These are phyloP conservation scores for Capsella bursapastoris DNA, from an alignment of 345 rosid genomes.

Conservation along the genomic window DNA sequence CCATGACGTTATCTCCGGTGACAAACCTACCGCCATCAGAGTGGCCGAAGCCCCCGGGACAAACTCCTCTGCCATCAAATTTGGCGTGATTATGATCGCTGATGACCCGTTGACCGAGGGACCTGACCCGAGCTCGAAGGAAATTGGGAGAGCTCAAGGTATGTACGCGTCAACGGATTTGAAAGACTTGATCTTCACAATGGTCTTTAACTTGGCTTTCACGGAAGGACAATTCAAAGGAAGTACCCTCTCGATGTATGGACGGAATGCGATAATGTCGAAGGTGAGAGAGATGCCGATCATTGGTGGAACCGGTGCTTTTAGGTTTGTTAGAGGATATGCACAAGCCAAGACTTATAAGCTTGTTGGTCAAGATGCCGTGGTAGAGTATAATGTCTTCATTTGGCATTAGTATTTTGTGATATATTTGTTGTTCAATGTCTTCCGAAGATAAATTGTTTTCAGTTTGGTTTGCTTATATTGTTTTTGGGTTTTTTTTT, in stretches of 20 bases:
- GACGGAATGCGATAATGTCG: constrained; percentile 47
- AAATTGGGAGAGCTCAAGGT: constrained; percentile 66
- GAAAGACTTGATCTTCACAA: constrained; percentile 44
- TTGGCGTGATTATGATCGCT: constrained; percentile 55
- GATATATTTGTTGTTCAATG: neutral
- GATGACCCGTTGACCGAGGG: constrained; percentile 59
- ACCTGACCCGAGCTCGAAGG: constrained; percentile 51
- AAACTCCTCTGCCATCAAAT: constrained; percentile 38
- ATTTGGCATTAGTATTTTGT: constrained; percentile 13
- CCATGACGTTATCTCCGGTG: constrained; percentile 58
- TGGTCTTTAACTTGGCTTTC: constrained; percentile 62
- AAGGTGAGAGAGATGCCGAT: constrained; percentile 41
- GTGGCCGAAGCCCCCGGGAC: constrained; percentile 45
- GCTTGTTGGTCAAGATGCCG: constrained; percentile 29
- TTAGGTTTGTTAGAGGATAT: constrained; percentile 52
- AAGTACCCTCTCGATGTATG: constrained; percentile 56
- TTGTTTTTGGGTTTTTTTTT: neutral
- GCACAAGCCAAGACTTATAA: constrained; percentile 43
- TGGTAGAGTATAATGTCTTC: constrained; percentile 40
- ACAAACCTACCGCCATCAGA: constrained; percentile 50
- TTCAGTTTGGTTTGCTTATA: neutral
- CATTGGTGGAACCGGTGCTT: constrained; percentile 46
- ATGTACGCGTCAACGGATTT: constrained; percentile 50
- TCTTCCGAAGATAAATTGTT: no score
- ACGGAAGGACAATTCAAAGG: constrained; percentile 65